Evolutionary conservation across 2,329 filamentous ascomycete species (phyloP).

Genomic region (Epichloe festucae): DNA sequence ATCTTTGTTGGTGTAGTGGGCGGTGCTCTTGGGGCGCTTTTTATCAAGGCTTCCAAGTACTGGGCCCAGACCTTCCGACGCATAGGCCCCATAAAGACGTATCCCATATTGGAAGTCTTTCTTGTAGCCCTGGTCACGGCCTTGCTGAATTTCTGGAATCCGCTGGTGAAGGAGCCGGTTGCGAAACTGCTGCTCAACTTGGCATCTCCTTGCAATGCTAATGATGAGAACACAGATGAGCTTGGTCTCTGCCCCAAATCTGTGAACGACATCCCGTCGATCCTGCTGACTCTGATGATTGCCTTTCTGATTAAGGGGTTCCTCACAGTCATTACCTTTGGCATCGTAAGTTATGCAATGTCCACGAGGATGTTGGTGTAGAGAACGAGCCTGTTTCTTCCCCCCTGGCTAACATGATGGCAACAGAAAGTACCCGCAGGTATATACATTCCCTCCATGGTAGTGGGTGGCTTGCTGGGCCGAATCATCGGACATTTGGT

Average conservation of each 20-base stretch:
- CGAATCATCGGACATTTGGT: constrained; percentile 75
- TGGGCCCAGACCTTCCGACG: constrained; percentile 87
- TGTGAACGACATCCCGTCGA: constrained; percentile 62
- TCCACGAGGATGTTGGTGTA: too few species aligned
- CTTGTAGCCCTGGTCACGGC: constrained; percentile 79
- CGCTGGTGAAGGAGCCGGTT: constrained; percentile 76
- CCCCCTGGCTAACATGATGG: constrained; percentile 6
- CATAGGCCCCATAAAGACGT: constrained; percentile 64
- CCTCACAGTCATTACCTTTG: constrained; percentile 82
- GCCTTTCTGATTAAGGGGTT: constrained; percentile 86
- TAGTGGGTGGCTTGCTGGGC: constrained; percentile 85
- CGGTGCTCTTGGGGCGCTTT: constrained; percentile 73
- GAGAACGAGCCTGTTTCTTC: too few species aligned
- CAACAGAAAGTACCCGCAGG: constrained; percentile 76
- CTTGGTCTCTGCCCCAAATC: constrained; percentile 67
- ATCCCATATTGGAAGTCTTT: constrained; percentile 76
- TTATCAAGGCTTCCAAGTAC: constrained; percentile 86
- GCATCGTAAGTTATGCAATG: constrained; percentile 45
- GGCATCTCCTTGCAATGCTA: constrained; percentile 71
- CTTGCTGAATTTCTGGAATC: constrained; percentile 84
- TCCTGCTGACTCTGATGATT: constrained; percentile 56
- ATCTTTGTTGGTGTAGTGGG: constrained; percentile 77
- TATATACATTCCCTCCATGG: constrained; percentile 98
- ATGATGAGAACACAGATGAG: constrained; percentile 45
- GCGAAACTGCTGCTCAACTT: constrained; percentile 84